phyloP scores from a whole-genome alignment of 2,329 filamentous ascomycete genomes.

The Trichoderma koningii region DNA sequence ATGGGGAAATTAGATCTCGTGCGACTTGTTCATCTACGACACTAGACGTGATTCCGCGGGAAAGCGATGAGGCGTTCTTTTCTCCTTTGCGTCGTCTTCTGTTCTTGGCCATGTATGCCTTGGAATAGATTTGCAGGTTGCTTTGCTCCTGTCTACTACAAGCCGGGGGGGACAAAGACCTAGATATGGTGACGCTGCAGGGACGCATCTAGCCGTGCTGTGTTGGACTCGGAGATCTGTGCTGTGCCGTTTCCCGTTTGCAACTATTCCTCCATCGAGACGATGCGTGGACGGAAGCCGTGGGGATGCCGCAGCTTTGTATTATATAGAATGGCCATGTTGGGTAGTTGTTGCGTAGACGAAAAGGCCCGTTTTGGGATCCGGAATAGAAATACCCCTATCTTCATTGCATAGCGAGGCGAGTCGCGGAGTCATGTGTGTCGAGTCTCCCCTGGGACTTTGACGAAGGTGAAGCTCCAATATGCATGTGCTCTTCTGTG shows the following conservation, averaged over 20 bases:
- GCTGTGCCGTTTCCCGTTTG: constrained; percentile 10
- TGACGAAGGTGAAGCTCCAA: no score
- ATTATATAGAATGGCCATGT: neutral
- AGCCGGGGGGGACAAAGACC: neutral
- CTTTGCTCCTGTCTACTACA: no score
- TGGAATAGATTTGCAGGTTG: no score
- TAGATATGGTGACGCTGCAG: constrained; percentile 1
- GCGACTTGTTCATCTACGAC: constrained; percentile 18
- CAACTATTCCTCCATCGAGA: neutral
- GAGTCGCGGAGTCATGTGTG: neutral
- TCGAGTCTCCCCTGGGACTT: no score
- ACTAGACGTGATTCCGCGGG: constrained; percentile 25
- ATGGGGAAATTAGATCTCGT: constrained; percentile 27
- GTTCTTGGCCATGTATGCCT: neutral
- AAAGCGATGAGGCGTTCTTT: constrained; percentile 11
- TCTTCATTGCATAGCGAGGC: neutral
- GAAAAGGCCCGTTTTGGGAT: neutral
- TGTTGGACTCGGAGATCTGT: constrained; percentile 23
- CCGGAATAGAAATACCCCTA: constrained; percentile 8
- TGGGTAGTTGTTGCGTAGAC: neutral
- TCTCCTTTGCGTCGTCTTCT: neutral
- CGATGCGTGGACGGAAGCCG: neutral
- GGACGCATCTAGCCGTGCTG: constrained; percentile 24
- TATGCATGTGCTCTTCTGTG: no score
- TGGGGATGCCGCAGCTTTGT: neutral